Base-by-base conservation (phyloP, 257 asterid genomes). In the Capsicum chinense region DNA sequence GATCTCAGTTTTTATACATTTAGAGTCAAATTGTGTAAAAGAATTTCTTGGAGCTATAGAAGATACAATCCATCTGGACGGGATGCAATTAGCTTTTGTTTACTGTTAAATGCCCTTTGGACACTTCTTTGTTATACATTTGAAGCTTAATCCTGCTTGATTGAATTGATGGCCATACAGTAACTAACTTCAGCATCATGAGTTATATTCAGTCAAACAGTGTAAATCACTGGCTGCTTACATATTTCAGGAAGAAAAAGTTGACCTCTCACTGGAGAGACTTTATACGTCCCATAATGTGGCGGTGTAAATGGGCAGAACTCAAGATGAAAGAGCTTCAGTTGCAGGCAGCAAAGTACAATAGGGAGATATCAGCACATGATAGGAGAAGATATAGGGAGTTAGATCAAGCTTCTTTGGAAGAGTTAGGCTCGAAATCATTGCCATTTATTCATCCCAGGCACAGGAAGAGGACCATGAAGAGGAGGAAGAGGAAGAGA, bases 231-330 rank as follows among this genome's bases (percentile, higher is more conserved):
- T 52, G 54, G 57, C 78, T n/a, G 47, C 56, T 73, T 42, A 67
- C 69, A 57, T 76, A 70, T 87, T 89, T 73, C 92, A 95, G 99
- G 92, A 94, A 94, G 92, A 94, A 92, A 88, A 95, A 90, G 83
- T 56, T 92, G 88, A 91, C 99, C 37, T 83, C 88, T 86, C 98
- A 94, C 35, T 95, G 99, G 99, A 92, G 95, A 88, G 91, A 88
- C 89, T 93, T 87, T 87, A 88, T 95, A 88, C 93, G 86, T 68
- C 98, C 98, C 87, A 81, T 95, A 63, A 94, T 92, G 98, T 94
- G 99, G 99, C 90, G 99, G 83, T 91, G 98, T 91, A 95, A 93
- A 87, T 95, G 98, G 98, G 83, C 93, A 54, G 99, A 94, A 86
- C 78, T 95, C 86, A 91, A 86, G 90, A 87, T 92, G 87, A 95